Evolutionary conservation across 2,329 filamentous ascomycete genomes (phyloP), one percentile per base, ranked within the genome.

Genomic region (Bisporella sp.): DNA sequence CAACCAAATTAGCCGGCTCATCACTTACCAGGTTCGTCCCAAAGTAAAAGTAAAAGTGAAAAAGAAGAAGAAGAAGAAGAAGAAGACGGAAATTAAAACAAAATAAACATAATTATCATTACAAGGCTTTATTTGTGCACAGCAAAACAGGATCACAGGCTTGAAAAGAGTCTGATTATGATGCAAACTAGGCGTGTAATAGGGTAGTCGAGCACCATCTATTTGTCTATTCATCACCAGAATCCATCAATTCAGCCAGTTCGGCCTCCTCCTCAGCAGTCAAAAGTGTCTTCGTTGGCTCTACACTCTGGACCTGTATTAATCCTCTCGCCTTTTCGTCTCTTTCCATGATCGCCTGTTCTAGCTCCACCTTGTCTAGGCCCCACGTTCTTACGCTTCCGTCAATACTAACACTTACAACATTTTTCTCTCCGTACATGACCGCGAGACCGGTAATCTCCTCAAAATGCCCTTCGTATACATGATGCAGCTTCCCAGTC

Each of bases 231-330:
- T 88, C 84, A 59, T 79, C 76, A 55, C 89, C 84, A 5, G 62
- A 62, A 50, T 84, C 89, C 88, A 99, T 88, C 65, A 99, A 70
- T 57, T 91, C 93, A 11, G 89, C 91, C 57, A 99, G 73, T 68
- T 97, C 93, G 4, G 87, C 85, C 68, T 97, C 92, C 67, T 99
- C 93, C 60, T 97, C 92, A 9, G 81, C 85, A 5, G 90, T 96
- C 68, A 96, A 71, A 63, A 83, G 54, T 39, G 74, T 71, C 48
- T 77, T 76, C 47, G 70, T 71, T 55, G 66, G 65, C 56, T 69
- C 70, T 33, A 68, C 67, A 47, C 70, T 67, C 31, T 73, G 68
- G 47, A 71, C 68, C 47, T 72, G 60, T n/a, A 52, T 57, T 6
- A 56, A 64, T 46, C 74, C 73, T 42, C 73, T 69, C 47, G 73